phyloP scores from a whole-genome alignment of 352 stramenopile species.

The Phytophthora macrochlamydospora region DNA sequence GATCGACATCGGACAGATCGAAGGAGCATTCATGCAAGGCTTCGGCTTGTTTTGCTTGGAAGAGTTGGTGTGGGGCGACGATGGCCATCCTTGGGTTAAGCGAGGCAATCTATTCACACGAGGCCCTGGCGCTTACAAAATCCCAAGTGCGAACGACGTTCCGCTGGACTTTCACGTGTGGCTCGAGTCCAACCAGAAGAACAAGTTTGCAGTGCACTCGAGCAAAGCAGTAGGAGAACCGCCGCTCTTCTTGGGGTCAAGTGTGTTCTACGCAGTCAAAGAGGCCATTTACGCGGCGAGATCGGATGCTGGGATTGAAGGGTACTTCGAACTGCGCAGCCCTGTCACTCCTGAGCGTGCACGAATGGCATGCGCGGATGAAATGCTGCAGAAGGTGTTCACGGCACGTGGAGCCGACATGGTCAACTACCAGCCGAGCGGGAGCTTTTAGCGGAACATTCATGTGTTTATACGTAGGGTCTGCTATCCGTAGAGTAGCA shows the following conservation, averaged over 20 bases:
- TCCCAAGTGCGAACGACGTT: constrained; percentile 96
- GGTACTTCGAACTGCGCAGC: constrained; percentile 75
- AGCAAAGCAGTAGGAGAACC: constrained; percentile 97
- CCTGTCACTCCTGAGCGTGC: constrained; percentile 84
- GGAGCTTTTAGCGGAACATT: constrained; percentile 53
- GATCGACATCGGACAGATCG: constrained; percentile 98
- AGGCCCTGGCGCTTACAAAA: constrained; percentile 97
- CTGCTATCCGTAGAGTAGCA: background rate
- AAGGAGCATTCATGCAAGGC: constrained; percentile 97
- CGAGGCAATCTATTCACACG: constrained; percentile 92
- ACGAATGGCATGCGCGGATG: constrained; percentile 82
- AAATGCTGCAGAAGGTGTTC: constrained; percentile 75
- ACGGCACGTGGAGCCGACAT: constrained; percentile 63
- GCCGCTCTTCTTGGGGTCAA: constrained; percentile 94
- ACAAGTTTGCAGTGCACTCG: constrained; percentile 95
- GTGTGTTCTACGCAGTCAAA: constrained; percentile 96
- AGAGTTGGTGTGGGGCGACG: constrained; percentile 94
- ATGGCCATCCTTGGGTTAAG: constrained; percentile 94
- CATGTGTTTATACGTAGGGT: background rate
- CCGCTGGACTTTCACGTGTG: constrained; percentile 95
- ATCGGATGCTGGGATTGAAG: constrained; percentile 57
- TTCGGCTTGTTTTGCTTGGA: constrained; percentile 96
- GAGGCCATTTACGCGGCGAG: constrained; percentile 92
- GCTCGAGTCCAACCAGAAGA: constrained; percentile 93
- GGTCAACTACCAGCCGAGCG: constrained; percentile 59